phyloP scores from a whole-genome alignment of 768 basidiomycete genomes.

The Amyloporia xantha region DNA sequence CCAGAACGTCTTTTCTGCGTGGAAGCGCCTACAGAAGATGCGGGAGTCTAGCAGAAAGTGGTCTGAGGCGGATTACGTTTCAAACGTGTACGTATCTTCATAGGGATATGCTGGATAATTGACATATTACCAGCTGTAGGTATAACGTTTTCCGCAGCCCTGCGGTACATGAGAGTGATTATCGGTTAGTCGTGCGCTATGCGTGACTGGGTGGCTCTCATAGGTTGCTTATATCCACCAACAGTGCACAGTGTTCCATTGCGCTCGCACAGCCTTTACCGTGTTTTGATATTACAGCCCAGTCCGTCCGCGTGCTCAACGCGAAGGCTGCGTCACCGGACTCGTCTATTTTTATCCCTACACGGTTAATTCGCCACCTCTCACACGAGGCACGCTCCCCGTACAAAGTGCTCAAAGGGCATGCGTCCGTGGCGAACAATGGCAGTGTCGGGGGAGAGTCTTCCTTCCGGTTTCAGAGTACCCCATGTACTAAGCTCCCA shows the following conservation, averaged over 20 bases:
- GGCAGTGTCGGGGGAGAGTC: constrained; percentile 35
- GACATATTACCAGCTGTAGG: constrained; percentile 22
- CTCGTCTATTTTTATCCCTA: constrained; percentile 40
- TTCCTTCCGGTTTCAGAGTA: constrained; percentile 47
- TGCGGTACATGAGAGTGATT: constrained; percentile 34
- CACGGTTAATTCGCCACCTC: constrained; percentile 30
- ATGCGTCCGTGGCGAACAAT: constrained; percentile 26
- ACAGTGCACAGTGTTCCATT: constrained; percentile 43
- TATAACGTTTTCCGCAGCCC: constrained; percentile 45
- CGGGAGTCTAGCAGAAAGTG: constrained; percentile 38
- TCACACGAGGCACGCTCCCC: constrained; percentile 39
- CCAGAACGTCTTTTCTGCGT: constrained; percentile 35
- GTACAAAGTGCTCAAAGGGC: constrained; percentile 40
- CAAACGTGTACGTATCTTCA: constrained; percentile 39
- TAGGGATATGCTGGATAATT: neutral
- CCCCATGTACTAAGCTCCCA: constrained; percentile 41
- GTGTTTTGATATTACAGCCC: constrained; percentile 19
- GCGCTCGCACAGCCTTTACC: constrained; percentile 40
- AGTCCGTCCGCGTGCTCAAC: constrained; percentile 34
- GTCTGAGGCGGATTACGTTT: constrained; percentile 49
- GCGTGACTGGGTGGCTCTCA: neutral
- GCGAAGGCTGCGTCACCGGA: constrained; percentile 45
- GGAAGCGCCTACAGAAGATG: constrained; percentile 39
- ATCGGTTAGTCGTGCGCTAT: constrained; percentile 28
- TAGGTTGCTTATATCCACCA: too few species aligned